A percentile compares a stretch with the other conserved stretches of the same genome.
Evolutionary conservation across 108 stramenopile species (phyloP).

Genomic region (Parietichytrium sp.): DNA sequence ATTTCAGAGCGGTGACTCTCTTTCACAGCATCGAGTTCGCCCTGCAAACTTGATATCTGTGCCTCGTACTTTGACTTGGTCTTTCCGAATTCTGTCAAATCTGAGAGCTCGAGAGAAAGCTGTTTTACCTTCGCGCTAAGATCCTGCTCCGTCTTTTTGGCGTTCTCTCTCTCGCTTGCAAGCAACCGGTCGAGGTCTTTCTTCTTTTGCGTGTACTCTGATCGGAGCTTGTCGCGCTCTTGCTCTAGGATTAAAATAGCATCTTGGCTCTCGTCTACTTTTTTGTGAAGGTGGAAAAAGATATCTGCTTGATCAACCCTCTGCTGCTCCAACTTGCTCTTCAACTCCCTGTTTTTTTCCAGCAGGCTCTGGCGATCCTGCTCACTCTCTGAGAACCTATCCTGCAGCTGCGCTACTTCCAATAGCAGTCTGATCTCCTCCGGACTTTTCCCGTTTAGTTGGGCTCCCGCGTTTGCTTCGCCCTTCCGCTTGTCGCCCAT

Average conservation of each 20-base stretch:
- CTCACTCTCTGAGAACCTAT: too few relatives aligned
- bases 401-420: too few relatives aligned
- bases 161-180: not conserved
- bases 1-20: not conserved
- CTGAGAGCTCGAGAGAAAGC: not conserved
- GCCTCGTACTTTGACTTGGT: not conserved
- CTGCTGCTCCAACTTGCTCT: slow-evolving; percentile 10
- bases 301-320: slow-evolving; percentile 9
- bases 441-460: too few relatives aligned
- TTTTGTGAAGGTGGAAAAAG: not conserved
- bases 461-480: too few relatives aligned
- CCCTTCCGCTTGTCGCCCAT: too few relatives aligned
- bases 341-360: too few relatives aligned
- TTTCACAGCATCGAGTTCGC: not conserved
- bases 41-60: not conserved
- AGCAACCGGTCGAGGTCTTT: not conserved
- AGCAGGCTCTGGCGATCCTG: too few relatives aligned
- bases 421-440: too few relatives aligned
- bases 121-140: not conserved
- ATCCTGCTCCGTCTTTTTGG: not conserved
- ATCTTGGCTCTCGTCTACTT: slow-evolving; percentile 8
- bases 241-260: not conserved
- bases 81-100: not conserved
- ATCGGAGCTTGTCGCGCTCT: not conserved
- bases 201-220: not conserved